Base-by-base conservation (phyloP, 768 basidiomycete species). In the Podaxis sp. region DNA sequence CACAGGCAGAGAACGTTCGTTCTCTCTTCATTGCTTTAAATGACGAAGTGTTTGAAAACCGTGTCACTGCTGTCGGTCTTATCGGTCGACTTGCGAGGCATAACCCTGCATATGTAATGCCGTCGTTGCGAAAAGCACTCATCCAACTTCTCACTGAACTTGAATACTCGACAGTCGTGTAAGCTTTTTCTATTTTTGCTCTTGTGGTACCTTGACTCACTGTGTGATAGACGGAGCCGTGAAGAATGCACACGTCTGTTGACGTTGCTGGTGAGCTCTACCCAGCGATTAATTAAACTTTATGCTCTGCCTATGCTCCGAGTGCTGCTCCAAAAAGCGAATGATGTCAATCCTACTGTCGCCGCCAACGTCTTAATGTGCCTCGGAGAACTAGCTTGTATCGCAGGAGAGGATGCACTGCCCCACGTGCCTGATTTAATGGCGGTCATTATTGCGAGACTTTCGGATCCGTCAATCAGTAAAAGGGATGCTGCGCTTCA, bases 61-160 rank as follows among this genome's bases (percentile, higher is more conserved):
- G 97, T 22, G 86, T 94, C 27, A 87, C 89, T n/a, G 96, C 96
- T 2, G 93, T 98, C 57, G 77, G 77, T 22, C 82, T 98, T 65
- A 98, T 99, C 63, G 97, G 97, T 0, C 88, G 97, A 27, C 84
- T 99, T 25, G 93, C 96, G 2, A 86, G 88, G 67, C 93, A 96
- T 74, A 99, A 99, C 70, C 97, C 97, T 0, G 97, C 97, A 15
- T 97, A 98, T 77, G 95, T 99, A 19, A 98, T 99, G 91, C 96
- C 97, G 8, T 94, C 94, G 3, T 79, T 99, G 24, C 85, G 97
- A 52, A 98, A 98, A 74, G 89, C 95, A 1, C 80, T 99, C 63
- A 97, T 98, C 59, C 96, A 98, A 71, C 83, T 99, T 6, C 79
- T 99, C 62, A 98, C 97, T 0, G 97, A 98, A 75, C 78, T 99